Evolutionary conservation across 2,329 filamentous ascomycete species (phyloP), one percentile per base, ranked within the genome.

Genomic region (Fusarium decemcellulare): DNA sequence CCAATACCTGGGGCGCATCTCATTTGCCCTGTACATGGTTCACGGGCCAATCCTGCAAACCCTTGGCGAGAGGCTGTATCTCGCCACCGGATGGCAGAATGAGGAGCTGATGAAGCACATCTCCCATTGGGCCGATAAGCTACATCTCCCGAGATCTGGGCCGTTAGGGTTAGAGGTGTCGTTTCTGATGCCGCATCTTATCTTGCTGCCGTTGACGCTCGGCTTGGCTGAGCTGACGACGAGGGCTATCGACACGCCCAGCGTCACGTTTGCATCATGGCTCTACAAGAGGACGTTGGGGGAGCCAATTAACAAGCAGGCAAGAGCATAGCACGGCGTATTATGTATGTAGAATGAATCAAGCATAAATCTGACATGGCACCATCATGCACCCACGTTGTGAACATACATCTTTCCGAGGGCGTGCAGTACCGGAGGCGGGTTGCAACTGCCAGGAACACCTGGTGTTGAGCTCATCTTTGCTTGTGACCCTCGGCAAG

Each of bases 21-120:
- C 88, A 0, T 92, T 86, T 73, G 82, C 86, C 2, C 79, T 92
- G 10, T 92, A 92, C 76, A 81, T 92, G 9, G 83, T 91, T 11
- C 90, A 92, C 68, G 90, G 90, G 0, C 89, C 89, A 0, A 76
- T 92, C 1, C 78, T 92, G 1, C 86, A 83, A 82, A 83, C 82
- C 0, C 55, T 91, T 2, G 90, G 89, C 5, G 89, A 93, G 74
- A 81, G 90, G 40, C 27, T 93, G 2, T 92, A 92, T 76, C 83
- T 86, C 6, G 87, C 88, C 8, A 83, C 84, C 0, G 91, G 91
- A 10, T 90, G 86, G 81, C 73, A 78, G 5, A 83, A 84, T 47
- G 78, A 83, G 2, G 78, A 81, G 14, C 84, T 90, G 65, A 74
- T 81, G 30, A 74, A 83, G n/a, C 79, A 83, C 37, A 83, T 91